These are phyloP conservation scores for Goniomonas avonlea DNA, from an alignment of 78 protist species.

Conservation along the genomic window DNA sequence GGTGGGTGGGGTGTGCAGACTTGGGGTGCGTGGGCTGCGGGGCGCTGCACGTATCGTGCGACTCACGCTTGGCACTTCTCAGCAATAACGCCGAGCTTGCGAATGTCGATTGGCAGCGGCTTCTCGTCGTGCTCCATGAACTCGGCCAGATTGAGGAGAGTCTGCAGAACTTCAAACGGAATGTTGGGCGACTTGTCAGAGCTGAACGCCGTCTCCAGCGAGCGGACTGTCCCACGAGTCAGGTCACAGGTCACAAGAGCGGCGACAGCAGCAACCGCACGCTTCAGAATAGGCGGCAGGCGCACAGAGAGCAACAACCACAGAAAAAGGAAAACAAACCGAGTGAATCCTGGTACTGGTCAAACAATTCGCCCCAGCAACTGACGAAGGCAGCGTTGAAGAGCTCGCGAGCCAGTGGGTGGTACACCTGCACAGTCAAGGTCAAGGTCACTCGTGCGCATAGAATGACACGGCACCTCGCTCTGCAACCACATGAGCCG, in stretches of 20 bases:
- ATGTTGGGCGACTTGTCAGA: constrained; percentile 51
- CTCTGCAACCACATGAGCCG: no score
- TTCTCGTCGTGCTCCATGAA: constrained; percentile 84
- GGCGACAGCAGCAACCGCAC: no score
- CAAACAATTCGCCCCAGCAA: constrained; percentile 84
- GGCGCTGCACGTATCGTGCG: no score
- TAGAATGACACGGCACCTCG: no score
- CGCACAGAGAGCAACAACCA: no score
- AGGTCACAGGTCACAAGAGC: no score
- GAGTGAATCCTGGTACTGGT: constrained; percentile 9
- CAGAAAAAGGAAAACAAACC: no score
- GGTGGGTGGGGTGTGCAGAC: no score
- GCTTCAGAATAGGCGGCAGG: no score
- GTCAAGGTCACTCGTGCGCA: no score
- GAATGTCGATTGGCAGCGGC: constrained; percentile 57
- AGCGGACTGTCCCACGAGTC: no score
- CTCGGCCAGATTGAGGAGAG: constrained; percentile 89
- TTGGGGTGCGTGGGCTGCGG: no score
- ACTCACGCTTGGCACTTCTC: constrained; percentile 84
- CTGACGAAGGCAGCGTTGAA: constrained; percentile 90
- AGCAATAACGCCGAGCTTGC: constrained; percentile 77
- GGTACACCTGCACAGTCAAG: constrained; percentile 26
- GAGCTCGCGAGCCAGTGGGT: constrained; percentile 82
- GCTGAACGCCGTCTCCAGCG: constrained; percentile 40
- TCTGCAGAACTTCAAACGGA: constrained; percentile 58